phyloP scores from a whole-genome alignment of 139 green algal species.

The Astrephomene gubernaculifera region DNA sequence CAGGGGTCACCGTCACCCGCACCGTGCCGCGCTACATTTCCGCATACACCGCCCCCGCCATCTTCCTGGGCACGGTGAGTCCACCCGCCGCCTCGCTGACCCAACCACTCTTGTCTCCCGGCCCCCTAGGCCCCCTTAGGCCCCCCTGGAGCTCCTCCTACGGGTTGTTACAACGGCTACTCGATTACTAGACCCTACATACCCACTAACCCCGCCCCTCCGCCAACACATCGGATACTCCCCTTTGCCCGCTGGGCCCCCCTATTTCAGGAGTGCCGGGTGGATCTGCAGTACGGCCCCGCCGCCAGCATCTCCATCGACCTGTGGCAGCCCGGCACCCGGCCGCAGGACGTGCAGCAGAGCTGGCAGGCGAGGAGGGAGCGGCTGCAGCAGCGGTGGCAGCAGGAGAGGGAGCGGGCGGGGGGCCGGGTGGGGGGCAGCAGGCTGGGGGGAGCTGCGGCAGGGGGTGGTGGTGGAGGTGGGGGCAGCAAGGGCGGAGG shows the following conservation, averaged over 20 bases:
- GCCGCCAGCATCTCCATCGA: background rate
- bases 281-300: background rate
- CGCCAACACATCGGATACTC: too few relatives aligned
- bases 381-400: background rate
- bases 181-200: too few relatives aligned
- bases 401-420: background rate
- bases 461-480: background rate
- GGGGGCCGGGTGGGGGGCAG: too few relatives aligned
- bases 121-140: background rate
- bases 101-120: background rate
- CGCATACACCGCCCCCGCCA: background rate
- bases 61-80: conserved; percentile 1
- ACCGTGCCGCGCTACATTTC: conserved; percentile 21
- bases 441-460: too few relatives aligned
- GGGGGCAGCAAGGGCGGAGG: background rate
- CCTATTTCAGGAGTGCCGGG: conserved; percentile 8
- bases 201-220: too few relatives aligned
- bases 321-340: conserved; percentile 19
- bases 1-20: background rate
- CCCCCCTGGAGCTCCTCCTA: background rate
- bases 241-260: too few relatives aligned
- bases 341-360: background rate
- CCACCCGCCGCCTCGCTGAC: background rate
- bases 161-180: too few relatives aligned
- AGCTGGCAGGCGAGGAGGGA: background rate